Evolutionary conservation across 2,329 filamentous ascomycete species (phyloP), one percentile per base, ranked within the genome.

Genomic region (Pestalotiopsis sp.): DNA sequence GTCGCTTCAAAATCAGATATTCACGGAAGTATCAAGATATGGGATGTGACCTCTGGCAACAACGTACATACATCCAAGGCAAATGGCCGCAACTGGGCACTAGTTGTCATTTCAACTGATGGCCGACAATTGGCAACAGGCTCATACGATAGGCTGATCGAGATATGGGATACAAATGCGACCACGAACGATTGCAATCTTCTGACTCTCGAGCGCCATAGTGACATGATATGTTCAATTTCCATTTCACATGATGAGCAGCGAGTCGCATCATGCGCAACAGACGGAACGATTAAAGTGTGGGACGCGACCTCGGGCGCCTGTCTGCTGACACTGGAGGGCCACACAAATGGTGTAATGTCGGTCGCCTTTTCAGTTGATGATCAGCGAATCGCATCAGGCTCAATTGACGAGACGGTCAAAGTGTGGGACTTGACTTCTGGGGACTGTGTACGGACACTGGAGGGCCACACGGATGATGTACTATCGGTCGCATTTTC

Each of bases 11-110:
- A 4, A 2, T 68, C 66, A 23, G 0, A 45, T 2, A 61, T 56
- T 25, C 3, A 4, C 38, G 1, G 1, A 9, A 62, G 12, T 13
- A 27, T 70, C 58, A 23, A 39, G 45, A 1, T 71, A 41, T 70
- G 45, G 67, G 36, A 41, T 14, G 65, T 38, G 6, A 14, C 20
- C 7, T 20, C 65, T 4, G 64, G 17, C 38, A 4, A 17, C 20
- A 1, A 13, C 41, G 4, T 71, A 49, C 71, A 71, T 25, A 72
- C 70, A 52, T 66, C 74, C 62, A 36, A 72, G 39, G 69, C 5
- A 31, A 31, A 31, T 31, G 6, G 6, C 27, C 5, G 27, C 27
- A 0, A 1, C 6, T 31, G 27, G 6, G 1, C 9, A 9, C 1
- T 7, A 31, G 31, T 9, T 9, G 31, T 0, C 31, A 9, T 52